Evolutionary conservation across 106 monocot genomes (phyloP).

Genomic region (Agapanthus africanus): DNA sequence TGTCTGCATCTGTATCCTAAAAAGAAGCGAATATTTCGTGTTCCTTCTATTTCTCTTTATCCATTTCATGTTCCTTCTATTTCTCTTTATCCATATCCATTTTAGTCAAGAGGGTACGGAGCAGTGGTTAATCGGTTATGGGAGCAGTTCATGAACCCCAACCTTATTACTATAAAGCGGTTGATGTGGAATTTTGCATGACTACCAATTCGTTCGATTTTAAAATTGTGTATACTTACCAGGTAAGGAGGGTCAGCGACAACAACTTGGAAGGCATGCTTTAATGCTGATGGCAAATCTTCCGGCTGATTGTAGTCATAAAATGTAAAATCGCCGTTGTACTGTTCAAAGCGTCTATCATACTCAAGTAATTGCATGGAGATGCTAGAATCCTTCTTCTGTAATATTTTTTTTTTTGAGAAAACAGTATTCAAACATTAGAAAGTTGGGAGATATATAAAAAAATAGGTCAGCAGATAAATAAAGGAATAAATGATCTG

Average conservation of each 20-base stretch:
- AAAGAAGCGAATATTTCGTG: neutral
- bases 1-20: neutral
- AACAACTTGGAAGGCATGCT: slow-evolving; percentile 61
- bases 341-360: slow-evolving; percentile 79
- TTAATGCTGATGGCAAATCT: slow-evolving; percentile 49
- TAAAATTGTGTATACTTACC: slow-evolving; percentile 33
- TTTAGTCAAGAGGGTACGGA: neutral
- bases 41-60: too few relatives aligned
- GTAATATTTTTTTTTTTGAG: too few relatives aligned
- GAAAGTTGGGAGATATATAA: neutral
- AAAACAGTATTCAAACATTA: neutral
- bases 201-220: neutral
- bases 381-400: slow-evolving; percentile 56
- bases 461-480: too few relatives aligned
- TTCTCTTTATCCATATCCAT: neutral
- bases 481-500: neutral
- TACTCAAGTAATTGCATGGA: slow-evolving; percentile 69
- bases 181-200: slow-evolving; percentile 1
- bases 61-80: neutral
- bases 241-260: slow-evolving; percentile 93
- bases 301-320: slow-evolving; percentile 88
- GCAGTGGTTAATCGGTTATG: neutral
- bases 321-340: slow-evolving; percentile 73
- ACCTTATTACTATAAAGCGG: too few relatives aligned
- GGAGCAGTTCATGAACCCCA: too few relatives aligned